These are phyloP conservation scores for Platanthera zijinensis DNA, from an alignment of 106 monocot genomes.

Conservation along the genomic window DNA sequence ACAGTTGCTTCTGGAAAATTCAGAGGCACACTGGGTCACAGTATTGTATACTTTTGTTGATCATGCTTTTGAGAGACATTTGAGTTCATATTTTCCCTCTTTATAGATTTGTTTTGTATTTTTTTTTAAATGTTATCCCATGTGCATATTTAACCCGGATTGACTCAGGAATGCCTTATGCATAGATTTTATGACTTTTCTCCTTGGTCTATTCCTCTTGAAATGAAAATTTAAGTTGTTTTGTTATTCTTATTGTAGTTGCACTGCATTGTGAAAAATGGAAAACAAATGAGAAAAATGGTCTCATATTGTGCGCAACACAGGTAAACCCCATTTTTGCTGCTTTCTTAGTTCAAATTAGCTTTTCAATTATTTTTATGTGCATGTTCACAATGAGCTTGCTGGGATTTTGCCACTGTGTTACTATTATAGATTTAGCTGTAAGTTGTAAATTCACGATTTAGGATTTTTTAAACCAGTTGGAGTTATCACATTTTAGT, in stretches of 20 bases:
- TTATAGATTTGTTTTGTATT: background rate
- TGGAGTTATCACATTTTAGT: no score
- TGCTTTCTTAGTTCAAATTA: background rate
- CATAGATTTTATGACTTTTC: background rate
- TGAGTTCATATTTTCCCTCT: background rate
- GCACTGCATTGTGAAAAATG: constrained; percentile 64
- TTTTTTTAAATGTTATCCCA: background rate
- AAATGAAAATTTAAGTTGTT: background rate
- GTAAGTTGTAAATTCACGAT: background rate
- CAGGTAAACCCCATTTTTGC: constrained; percentile 29
- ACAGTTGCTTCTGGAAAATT: background rate
- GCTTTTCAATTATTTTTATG: background rate
- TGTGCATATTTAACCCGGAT: background rate
- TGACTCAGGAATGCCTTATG: background rate
- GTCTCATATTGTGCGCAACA: constrained; percentile 85
- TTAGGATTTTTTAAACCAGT: no score
- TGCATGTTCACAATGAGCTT: background rate
- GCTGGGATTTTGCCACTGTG: background rate
- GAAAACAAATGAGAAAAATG: constrained; percentile 73
- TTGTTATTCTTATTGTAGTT: constrained; percentile 40
- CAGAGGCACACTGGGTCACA: background rate
- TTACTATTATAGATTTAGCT: background rate
- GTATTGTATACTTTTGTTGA: background rate
- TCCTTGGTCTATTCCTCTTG: background rate
- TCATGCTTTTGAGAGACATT: background rate